These are phyloP conservation scores for Xylariaceae sp. DNA, from an alignment of 2,329 filamentous ascomycete species.

Conservation along the genomic window DNA sequence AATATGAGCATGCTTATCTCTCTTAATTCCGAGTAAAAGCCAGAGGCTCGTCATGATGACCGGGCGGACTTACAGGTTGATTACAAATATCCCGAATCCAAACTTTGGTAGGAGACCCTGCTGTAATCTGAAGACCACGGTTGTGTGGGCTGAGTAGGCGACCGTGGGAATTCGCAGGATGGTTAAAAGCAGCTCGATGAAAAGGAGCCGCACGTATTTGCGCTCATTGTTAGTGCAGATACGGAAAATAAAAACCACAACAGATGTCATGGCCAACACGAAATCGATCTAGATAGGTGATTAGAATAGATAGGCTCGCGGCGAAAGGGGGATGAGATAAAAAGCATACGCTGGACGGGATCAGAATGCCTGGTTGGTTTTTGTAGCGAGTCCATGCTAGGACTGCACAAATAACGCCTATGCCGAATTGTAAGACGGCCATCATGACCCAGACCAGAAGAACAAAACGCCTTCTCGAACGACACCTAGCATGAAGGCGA, in stretches of 20 bases:
- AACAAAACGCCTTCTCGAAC: conserved; percentile 25
- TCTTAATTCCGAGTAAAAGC: not conserved
- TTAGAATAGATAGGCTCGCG: conserved; percentile 10
- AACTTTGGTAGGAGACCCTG: conserved; percentile 27
- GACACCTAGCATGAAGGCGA: conserved; percentile 26
- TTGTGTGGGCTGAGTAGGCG: conserved; percentile 28
- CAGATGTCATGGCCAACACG: conserved; percentile 27
- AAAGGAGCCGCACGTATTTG: conserved; percentile 28
- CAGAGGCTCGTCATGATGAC: not conserved
- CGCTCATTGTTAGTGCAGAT: conserved; percentile 26
- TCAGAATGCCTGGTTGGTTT: conserved; percentile 21
- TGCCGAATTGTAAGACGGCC: conserved; percentile 31
- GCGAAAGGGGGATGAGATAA: not conserved
- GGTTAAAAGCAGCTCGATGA: conserved; percentile 27
- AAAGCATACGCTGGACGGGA: conserved; percentile 28
- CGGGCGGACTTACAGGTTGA: conserved; percentile 28
- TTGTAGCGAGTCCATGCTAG: conserved; percentile 30
- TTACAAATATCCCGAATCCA: conserved; percentile 29
- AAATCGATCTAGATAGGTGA: conserved; percentile 28
- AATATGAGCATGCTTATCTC: conserved; percentile 4
- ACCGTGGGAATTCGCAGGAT: conserved; percentile 30
- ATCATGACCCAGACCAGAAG: conserved; percentile 29
- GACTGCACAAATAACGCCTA: conserved; percentile 29
- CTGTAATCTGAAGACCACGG: conserved; percentile 21
- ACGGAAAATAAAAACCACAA: conserved; percentile 26